Conservation (phyloP, 2,329 filamentous ascomycete species). For the Alternaria rosae region DNA sequence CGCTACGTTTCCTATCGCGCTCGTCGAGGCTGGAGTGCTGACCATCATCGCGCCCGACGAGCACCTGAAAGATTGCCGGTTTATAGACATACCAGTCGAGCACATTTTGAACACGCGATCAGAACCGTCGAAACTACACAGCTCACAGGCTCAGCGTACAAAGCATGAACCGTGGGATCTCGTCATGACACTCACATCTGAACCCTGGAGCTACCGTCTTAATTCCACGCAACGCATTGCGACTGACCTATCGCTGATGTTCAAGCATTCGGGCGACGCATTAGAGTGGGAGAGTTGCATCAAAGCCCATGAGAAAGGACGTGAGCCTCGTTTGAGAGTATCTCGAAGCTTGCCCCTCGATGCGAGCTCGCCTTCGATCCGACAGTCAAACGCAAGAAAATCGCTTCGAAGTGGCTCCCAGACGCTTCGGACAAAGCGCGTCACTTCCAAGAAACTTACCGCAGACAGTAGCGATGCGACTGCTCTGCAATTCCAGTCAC, state of each 20-base stretch:
- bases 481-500: background rate
- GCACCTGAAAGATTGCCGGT: constrained; percentile 22
- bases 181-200: constrained; percentile 22
- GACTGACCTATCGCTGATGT: constrained; percentile 31
- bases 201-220: constrained; percentile 30
- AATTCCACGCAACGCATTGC: constrained; percentile 27
- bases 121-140: constrained; percentile 24
- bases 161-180: constrained; percentile 32
- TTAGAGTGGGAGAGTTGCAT: constrained; percentile 28
- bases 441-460: background rate
- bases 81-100: constrained; percentile 39
- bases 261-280: constrained; percentile 26
- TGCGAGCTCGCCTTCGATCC: background rate
- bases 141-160: constrained; percentile 27
- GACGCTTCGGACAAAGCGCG: background rate
- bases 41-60: constrained; percentile 31
- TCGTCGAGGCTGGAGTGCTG: constrained; percentile 28
- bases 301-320: constrained; percentile 14
- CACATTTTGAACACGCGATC: constrained; percentile 22
- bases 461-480: background rate
- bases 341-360: constrained; percentile 7
- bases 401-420: background rate
- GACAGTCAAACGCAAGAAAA: background rate
- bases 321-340: background rate
- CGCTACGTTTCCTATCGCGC: constrained; percentile 14